These are phyloP conservation scores for Cladosporium cucumerinum DNA, from an alignment of 2,329 filamentous ascomycete genomes.

Conservation along the genomic window DNA sequence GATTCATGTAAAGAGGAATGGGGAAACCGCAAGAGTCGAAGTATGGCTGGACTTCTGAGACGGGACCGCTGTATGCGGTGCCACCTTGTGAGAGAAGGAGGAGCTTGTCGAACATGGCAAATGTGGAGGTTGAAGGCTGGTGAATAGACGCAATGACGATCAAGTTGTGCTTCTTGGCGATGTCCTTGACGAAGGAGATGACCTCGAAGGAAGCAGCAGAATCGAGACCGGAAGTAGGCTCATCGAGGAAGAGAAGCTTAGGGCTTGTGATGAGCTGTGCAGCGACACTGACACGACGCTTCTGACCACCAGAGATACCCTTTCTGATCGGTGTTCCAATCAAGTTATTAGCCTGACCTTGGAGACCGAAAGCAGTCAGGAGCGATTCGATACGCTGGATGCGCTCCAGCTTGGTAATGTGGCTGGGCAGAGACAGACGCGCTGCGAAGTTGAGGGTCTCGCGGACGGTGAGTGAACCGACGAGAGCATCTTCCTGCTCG, in stretches of 20 bases:
- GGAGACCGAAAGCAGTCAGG: constrained; percentile 69
- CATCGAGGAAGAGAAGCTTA: constrained; percentile 77
- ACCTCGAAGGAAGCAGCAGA: constrained; percentile 74
- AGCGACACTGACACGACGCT: constrained; percentile 74
- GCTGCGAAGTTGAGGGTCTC: constrained; percentile 80
- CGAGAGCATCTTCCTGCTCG: constrained; percentile 82
- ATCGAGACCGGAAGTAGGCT: constrained; percentile 80
- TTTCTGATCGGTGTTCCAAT: constrained; percentile 80
- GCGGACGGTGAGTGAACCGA: constrained; percentile 73
- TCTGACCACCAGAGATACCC: constrained; percentile 82
- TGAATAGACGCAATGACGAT: constrained; percentile 81
- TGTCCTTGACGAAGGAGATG: constrained; percentile 65
- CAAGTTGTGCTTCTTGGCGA: constrained; percentile 66
- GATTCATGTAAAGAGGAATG: constrained; percentile 69
- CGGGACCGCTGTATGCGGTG: constrained; percentile 69
- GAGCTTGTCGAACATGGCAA: constrained; percentile 76
- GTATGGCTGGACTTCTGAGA: constrained; percentile 57
- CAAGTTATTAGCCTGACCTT: constrained; percentile 64
- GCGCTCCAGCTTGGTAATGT: constrained; percentile 56
- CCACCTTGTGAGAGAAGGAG: constrained; percentile 68
- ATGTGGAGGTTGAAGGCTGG: constrained; percentile 77
- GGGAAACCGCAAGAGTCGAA: constrained; percentile 59
- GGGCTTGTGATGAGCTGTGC: constrained; percentile 78
- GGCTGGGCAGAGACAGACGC: constrained; percentile 56
- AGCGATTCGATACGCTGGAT: constrained; percentile 62